phyloP scores from a whole-genome alignment of 1,284 basidiomycete species.

The Sphagnurus paluster region DNA sequence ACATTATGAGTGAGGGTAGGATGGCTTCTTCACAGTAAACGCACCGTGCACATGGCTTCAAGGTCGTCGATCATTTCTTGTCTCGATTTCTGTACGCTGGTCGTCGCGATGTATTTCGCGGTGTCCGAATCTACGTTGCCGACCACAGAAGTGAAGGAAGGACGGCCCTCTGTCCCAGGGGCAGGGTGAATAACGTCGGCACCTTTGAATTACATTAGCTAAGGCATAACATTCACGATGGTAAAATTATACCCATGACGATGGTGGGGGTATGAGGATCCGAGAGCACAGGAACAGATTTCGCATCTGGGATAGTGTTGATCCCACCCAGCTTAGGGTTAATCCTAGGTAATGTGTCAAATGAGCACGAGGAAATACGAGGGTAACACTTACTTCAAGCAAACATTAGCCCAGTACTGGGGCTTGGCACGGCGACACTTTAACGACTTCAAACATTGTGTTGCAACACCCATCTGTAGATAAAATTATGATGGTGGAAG shows the following conservation, averaged over 20 bases:
- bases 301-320: slow-evolving; percentile 63
- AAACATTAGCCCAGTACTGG: slow-evolving; percentile 77
- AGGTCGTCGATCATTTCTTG: slow-evolving; percentile 60
- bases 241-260: slow-evolving; percentile 54
- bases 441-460: slow-evolving; percentile 63
- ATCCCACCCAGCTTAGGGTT: slow-evolving; percentile 70
- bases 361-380: not conserved
- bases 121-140: slow-evolving; percentile 56
- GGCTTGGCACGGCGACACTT: slow-evolving; percentile 62
- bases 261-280: slow-evolving; percentile 66
- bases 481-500: slow-evolving; percentile 28
- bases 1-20: not conserved
- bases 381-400: slow-evolving; percentile 57
- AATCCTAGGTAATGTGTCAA: slow-evolving; percentile 19
- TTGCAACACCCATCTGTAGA: slow-evolving; percentile 62
- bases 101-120: slow-evolving; percentile 55
- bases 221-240: not conserved
- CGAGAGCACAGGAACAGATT: slow-evolving; percentile 49
- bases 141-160: slow-evolving; percentile 60
- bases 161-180: slow-evolving; percentile 49
- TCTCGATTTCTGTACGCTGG: slow-evolving; percentile 48
- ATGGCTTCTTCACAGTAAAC: slow-evolving; percentile 8
- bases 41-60: slow-evolving; percentile 46
- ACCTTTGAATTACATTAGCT: slow-evolving; percentile 27
- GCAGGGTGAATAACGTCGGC: slow-evolving; percentile 65